Percentiles rank a stretch among this genome's conserved stretches.
Evolutionary conservation across 1,139 yeast species (phyloP).

Genomic region (Geotrichum reessii): DNA sequence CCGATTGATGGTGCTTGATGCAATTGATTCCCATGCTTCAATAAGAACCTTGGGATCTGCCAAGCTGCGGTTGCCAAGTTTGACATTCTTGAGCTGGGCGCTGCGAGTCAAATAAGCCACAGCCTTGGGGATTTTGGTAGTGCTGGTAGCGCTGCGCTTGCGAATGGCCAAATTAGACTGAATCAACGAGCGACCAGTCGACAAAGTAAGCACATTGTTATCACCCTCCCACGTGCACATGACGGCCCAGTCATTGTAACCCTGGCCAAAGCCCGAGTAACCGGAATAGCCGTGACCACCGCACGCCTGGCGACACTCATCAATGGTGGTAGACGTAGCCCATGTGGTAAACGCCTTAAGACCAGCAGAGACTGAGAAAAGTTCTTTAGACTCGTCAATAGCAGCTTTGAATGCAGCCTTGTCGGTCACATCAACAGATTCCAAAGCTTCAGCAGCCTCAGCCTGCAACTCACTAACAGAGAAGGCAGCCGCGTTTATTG

Average conservation of each 20-base stretch:
- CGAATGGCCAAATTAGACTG: constrained; percentile 29
- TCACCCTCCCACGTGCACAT: constrained; percentile 97
- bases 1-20: constrained; percentile 32
- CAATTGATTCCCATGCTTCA: constrained; percentile 38
- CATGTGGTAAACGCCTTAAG: constrained; percentile 82
- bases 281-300: constrained; percentile 92
- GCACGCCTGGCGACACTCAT: constrained; percentile 84
- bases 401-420: constrained; percentile 39
- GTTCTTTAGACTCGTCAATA: constrained; percentile 58
- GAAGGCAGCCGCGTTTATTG: constrained; percentile 63
- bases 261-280: constrained; percentile 80
- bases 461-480: constrained; percentile 50
- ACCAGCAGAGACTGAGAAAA: constrained; percentile 78
- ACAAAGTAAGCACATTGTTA: constrained; percentile 72
- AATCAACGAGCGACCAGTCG: constrained; percentile 51
- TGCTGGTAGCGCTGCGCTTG: constrained; percentile 27
- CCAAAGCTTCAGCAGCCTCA: constrained; percentile 50
- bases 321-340: constrained; percentile 68
- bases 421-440: constrained; percentile 23
- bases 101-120: constrained; percentile 22
- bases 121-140: constrained; percentile 28
- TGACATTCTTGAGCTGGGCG: constrained; percentile 23
- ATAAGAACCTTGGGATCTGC: constrained; percentile 29
- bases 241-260: constrained; percentile 82
- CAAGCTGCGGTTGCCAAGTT: constrained; percentile 24